Base-by-base conservation (phyloP, 805 yeast species). In the Yamadazyma laniorum region DNA sequence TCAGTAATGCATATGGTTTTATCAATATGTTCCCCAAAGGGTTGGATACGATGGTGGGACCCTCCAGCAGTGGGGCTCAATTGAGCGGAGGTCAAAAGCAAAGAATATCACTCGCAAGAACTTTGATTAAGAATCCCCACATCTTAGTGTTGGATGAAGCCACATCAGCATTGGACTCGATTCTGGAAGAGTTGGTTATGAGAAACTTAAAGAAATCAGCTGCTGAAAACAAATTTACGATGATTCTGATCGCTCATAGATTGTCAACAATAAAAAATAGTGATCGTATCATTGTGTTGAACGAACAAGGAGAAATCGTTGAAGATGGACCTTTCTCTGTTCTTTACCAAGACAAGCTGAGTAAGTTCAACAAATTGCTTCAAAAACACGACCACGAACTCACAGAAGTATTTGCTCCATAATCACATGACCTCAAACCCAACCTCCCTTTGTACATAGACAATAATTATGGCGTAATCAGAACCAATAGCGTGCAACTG, bases 1-100 rank as follows among this genome's bases (percentile, higher is more conserved):
- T 79, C 42, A 91, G 96, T 15, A 89, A 91, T 58, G 84, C 95
- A 45, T 67, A 65, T 8, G 59, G 66, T 3, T 91, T 91, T 53
- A 72, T 90, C 29, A 52, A 70, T 5, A 80, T 77, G 28, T 85
- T 91, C 65, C 96, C 97, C 1, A 79, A 82, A 26, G 87, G 88
- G 1, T 62, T 88, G 25, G 82, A 88, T 34, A 91, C 98, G 0
- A 66, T 74, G 14, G 86, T 90, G 14, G 97, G 97, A 0, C 80
- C 95, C 1, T 52, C 67, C n/a, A 61, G 60, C 35, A 76, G 91
- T 38, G 75, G 95, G 0, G 63, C 73, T 1, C 96, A 88, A 54
- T 68, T 91, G 39, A 84, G 95, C 44, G 98, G 97, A 15, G 98
- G 98, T 12, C 98, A 91, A 59, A 86, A 85, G 63, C 98, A 91